phyloP scores from a whole-genome alignment of 1,284 basidiomycete genomes.

The Vanrija sp. region DNA sequence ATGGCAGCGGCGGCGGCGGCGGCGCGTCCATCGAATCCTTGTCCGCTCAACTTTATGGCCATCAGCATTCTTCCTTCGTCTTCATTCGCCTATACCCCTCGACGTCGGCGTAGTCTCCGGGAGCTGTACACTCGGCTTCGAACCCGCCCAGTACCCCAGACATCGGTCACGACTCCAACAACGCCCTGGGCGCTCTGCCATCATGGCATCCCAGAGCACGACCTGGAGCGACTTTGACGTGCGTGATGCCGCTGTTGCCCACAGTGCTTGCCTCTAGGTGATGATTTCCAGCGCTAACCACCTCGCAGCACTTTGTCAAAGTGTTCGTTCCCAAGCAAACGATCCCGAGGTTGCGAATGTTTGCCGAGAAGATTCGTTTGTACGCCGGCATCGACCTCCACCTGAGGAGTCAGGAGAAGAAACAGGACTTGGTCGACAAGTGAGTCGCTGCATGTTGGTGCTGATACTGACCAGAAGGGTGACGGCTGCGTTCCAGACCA shows the following conservation, averaged over 20 bases:
- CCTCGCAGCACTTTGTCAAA: slow-evolving; percentile 27
- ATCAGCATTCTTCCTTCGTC: not conserved
- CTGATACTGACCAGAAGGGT: slow-evolving; percentile 10
- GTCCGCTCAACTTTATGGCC: not conserved
- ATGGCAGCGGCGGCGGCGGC: not conserved
- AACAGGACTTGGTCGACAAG: slow-evolving; percentile 37
- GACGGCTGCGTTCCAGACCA: slow-evolving; percentile 19
- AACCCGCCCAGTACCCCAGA: not conserved
- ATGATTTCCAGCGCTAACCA: slow-evolving; percentile 1
- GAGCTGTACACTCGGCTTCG: not conserved
- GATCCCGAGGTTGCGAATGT: slow-evolving; percentile 26
- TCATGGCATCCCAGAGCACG: slow-evolving; percentile 1
- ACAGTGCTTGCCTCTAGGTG: not conserved
- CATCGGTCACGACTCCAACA: too few relatives aligned
- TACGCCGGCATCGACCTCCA: slow-evolving; percentile 15
- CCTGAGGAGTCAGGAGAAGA: slow-evolving; percentile 30
- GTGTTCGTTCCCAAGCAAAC: slow-evolving; percentile 29
- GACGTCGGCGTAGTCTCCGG: not conserved
- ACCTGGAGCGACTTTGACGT: slow-evolving; percentile 11
- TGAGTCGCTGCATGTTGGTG: slow-evolving; percentile 13
- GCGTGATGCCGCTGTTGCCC: not conserved
- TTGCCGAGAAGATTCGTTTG: slow-evolving; percentile 22
- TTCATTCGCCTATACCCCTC: not conserved
- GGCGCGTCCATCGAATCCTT: not conserved
- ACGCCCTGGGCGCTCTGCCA: not conserved